Evolutionary conservation across 257 asterid species (phyloP).

Genomic region (Penstemon eatonii): DNA sequence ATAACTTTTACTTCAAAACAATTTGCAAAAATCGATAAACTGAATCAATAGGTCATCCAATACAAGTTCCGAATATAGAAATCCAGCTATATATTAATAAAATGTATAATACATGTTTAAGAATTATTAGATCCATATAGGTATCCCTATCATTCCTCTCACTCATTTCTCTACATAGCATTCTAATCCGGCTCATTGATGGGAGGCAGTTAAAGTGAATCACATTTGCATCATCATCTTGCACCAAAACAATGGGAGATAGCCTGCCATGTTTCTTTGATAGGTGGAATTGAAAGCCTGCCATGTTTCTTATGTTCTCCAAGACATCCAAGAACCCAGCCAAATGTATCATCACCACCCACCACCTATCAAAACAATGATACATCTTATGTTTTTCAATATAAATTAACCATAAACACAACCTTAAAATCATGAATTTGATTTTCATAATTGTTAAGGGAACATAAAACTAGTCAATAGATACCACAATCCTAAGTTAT

Average conservation of each 20-base stretch:
- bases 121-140: slow-evolving; percentile 90
- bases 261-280: no score
- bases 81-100: slow-evolving; percentile 93
- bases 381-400: slow-evolving; percentile 21
- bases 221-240: no score
- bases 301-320: slow-evolving; percentile 64
- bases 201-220: no score
- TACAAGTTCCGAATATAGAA: neutral
- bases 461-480: neutral
- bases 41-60: no score
- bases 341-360: slow-evolving; percentile 98
- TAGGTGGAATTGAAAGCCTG: slow-evolving; percentile 73
- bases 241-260: no score
- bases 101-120: slow-evolving; percentile 62
- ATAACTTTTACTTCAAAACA: no score
- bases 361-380: slow-evolving; percentile 65
- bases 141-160: no score
- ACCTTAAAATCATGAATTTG: neutral
- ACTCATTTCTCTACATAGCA: no score
- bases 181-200: no score
- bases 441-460: no score
- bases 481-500: no score
- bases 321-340: slow-evolving; percentile 94
- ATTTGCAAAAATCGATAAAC: no score
- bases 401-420: slow-evolving; percentile 16